These are phyloP conservation scores for Leccinum rimulosum DNA, from an alignment of 768 basidiomycete genomes.

Conservation along the genomic window DNA sequence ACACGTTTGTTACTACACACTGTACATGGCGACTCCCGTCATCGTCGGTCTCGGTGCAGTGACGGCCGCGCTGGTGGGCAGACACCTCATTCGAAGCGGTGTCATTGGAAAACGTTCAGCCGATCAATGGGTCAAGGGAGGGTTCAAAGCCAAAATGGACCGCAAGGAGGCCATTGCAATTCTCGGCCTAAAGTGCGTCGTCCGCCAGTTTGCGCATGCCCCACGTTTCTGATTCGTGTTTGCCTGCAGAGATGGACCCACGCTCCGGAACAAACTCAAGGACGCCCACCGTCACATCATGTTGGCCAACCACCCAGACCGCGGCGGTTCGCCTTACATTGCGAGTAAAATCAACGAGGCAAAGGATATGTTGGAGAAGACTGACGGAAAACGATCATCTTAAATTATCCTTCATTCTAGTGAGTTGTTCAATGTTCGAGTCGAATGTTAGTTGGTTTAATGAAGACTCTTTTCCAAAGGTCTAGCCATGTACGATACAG, in stretches of 20 bases:
- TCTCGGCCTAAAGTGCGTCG: constrained; percentile 92
- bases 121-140: constrained; percentile 69
- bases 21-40: constrained; percentile 72
- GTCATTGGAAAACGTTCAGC: constrained; percentile 53
- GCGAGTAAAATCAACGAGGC: constrained; percentile 99
- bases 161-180: constrained; percentile 83
- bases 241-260: constrained; percentile 38
- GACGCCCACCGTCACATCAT: constrained; percentile 97
- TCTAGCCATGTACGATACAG: constrained; percentile 21
- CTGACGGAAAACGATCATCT: constrained; percentile 48
- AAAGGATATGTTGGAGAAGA: constrained; percentile 86
- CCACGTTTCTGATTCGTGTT: not conserved
- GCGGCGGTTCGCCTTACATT: constrained; percentile 97
- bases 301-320: constrained; percentile 98
- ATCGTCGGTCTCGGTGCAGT: constrained; percentile 72
- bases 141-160: constrained; percentile 94
- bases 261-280: constrained; percentile 75
- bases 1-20: not conserved
- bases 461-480: not conserved
- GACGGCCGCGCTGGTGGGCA: constrained; percentile 65
- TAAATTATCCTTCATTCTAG: constrained; percentile 4
- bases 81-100: constrained; percentile 66
- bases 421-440: not conserved
- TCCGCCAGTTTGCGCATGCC: constrained; percentile 11
- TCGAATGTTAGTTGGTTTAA: constrained; percentile 2